Conservation (phyloP, 495 filamentous ascomycete species). For the Penicillium paxilli region DNA sequence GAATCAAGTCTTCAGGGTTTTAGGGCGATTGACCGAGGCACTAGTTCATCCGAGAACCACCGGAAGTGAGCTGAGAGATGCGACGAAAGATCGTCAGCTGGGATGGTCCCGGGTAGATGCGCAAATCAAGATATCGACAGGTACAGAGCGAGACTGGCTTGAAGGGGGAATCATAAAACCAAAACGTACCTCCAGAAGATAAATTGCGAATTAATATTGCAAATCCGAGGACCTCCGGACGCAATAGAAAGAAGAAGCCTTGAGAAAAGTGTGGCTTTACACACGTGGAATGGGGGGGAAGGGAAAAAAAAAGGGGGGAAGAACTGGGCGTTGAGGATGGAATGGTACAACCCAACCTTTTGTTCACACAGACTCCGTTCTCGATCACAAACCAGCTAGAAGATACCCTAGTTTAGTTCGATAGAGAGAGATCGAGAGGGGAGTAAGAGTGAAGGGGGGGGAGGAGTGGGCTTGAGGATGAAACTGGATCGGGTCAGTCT, state of each 20-base stretch:
- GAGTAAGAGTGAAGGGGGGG: background rate
- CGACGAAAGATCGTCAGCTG: background rate
- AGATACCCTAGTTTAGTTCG: background rate
- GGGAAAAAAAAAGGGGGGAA: slow-evolving; percentile 4
- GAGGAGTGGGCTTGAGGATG: slow-evolving; percentile 5
- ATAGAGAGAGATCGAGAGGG: background rate
- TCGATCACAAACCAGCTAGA: background rate
- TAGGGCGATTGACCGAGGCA: background rate
- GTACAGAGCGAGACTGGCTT: background rate
- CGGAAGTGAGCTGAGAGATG: slow-evolving; percentile 3
- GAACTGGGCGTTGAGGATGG: too few relatives aligned
- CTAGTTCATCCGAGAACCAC: slow-evolving; percentile 6
- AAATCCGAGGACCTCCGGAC: slow-evolving; percentile 27
- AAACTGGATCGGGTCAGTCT: background rate
- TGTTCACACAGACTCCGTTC: background rate
- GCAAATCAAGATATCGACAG: background rate
- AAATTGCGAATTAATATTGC: slow-evolving; percentile 1
- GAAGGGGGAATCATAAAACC: background rate
- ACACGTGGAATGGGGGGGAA: slow-evolving; percentile 27
- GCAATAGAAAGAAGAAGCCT: slow-evolving; percentile 1
- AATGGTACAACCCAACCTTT: slow-evolving; percentile 3
- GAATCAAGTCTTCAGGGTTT: background rate
- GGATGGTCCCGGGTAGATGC: background rate
- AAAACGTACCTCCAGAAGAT: slow-evolving; percentile 18
- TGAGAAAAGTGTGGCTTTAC: slow-evolving; percentile 17